Base-by-base conservation (phyloP, 2,329 filamentous ascomycete species). In the Hymenoscyphus linearis region DNA sequence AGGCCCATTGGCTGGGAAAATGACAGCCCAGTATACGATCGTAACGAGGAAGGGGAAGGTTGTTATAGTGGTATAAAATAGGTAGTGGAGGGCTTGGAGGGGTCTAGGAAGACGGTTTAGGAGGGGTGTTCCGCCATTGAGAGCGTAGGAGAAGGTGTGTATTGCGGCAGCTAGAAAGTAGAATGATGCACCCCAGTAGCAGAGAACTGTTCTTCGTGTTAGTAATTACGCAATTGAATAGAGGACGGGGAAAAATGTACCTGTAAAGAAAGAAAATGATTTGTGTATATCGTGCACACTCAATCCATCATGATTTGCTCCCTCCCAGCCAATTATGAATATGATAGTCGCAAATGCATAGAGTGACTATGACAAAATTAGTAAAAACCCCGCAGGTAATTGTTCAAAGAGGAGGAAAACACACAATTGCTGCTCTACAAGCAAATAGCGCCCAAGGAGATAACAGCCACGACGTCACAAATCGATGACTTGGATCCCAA, bases 401-500 rank as follows among this genome's bases (percentile, higher is more conserved):
- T 4, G 4, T 16, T 56, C 13, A 31, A 58, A 53, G 71, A 60
- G 76, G 64, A 50, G 64, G n/a, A 31, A 31, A 22, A 80, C 79
- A 69, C 74, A 82, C 78, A 70, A 86, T 78, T 47, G 78, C 62
- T 55, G 82, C 81, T 64, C 87, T 85, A 57, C 82, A 71, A 58
- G 73, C 75, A 66, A 85, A 86, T 55, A 93, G 79, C 1, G 81
- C 69, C 68, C 80, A 80, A 0, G 90, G 88, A 26, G 85, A 75
- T n/a, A 96, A 75, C 9, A 93, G 74, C 90, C 90, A 96, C 14
- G 90, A 96, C 16, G 90, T 95, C 73, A 86, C 84, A 76, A 89
- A 92, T 61, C 87, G 84, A 74, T 88, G 81, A 50, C 82, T 70
- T 5, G 72, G 69, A 65, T 77, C 71, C 63, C 74, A 72, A 34